phyloP scores from a whole-genome alignment of 116 monocot genomes.

The Dioscorea cayenensis region DNA sequence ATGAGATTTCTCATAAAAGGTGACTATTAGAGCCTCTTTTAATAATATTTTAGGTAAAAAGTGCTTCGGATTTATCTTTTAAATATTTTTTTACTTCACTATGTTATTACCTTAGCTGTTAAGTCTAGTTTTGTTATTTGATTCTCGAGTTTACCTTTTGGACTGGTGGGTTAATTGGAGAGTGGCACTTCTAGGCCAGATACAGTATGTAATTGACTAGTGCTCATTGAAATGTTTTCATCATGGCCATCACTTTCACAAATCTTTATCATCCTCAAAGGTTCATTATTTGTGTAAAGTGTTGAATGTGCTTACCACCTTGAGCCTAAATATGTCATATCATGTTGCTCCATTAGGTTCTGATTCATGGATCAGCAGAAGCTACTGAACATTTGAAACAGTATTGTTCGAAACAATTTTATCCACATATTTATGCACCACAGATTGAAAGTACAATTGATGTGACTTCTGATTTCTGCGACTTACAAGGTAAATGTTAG shows the following conservation, averaged over 20 bases:
- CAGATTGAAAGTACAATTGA: constrained; percentile 91
- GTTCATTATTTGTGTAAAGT: too few species aligned
- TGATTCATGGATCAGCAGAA: constrained; percentile 95
- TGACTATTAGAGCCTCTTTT: background rate
- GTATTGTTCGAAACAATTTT: constrained; percentile 69
- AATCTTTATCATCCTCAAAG: too few species aligned
- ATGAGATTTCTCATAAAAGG: too few species aligned
- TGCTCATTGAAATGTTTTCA: too few species aligned
- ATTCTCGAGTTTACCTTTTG: background rate
- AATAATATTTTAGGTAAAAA: background rate
- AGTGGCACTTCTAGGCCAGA: too few species aligned
- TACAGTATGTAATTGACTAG: too few species aligned
- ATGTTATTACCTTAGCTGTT: background rate
- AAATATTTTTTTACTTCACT: background rate
- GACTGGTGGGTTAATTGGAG: too few species aligned
- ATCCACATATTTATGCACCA: constrained; percentile 94
- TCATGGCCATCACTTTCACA: too few species aligned
- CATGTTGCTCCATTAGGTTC: constrained; percentile 40
- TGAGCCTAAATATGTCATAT: background rate
- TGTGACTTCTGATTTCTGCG: constrained; percentile 95
- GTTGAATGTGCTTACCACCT: background rate
- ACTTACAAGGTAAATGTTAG: constrained; percentile 79
- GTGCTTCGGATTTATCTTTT: too few species aligned
- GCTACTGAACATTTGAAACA: constrained; percentile 96
- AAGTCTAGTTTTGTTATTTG: background rate